Percentiles rank a stretch among this genome's conserved stretches.
Conservation (phyloP, 345 rosid genomes). For the Euclidium syriacum region DNA sequence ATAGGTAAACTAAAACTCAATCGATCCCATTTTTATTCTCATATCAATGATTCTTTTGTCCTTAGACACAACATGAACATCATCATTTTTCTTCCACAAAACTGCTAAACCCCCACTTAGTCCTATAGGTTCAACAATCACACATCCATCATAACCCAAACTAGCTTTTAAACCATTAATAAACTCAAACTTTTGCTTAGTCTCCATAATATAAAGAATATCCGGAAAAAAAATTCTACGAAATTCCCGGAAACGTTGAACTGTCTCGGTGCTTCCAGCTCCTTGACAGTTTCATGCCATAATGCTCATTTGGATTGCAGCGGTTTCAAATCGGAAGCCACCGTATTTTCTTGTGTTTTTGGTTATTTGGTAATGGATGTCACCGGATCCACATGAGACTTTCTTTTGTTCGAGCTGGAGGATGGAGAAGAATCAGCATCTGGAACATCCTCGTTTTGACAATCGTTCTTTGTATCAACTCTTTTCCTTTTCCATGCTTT, state of each 20-base stretch:
- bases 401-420: too few species aligned
- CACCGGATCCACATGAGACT: too few species aligned
- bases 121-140: neutral
- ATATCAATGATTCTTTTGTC: neutral
- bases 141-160: neutral
- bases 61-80: neutral
- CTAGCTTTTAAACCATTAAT: neutral
- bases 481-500: too few species aligned
- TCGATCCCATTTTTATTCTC: neutral
- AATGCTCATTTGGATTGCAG: neutral
- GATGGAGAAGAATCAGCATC: too few species aligned
- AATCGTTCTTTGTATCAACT: too few species aligned
- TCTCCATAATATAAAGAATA: neutral
- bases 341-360: too few species aligned
- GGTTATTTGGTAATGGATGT: too few species aligned
- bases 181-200: neutral
- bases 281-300: neutral
- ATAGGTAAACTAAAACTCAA: neutral
- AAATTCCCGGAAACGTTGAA: neutral
- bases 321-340: neutral
- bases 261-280: neutral
- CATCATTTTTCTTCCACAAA: neutral
- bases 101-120: neutral
- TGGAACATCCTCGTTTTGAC: too few species aligned
- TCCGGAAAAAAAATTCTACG: neutral